Base-by-base conservation (phyloP, 2,329 filamentous ascomycete species). In the Diaporthe sp. region DNA sequence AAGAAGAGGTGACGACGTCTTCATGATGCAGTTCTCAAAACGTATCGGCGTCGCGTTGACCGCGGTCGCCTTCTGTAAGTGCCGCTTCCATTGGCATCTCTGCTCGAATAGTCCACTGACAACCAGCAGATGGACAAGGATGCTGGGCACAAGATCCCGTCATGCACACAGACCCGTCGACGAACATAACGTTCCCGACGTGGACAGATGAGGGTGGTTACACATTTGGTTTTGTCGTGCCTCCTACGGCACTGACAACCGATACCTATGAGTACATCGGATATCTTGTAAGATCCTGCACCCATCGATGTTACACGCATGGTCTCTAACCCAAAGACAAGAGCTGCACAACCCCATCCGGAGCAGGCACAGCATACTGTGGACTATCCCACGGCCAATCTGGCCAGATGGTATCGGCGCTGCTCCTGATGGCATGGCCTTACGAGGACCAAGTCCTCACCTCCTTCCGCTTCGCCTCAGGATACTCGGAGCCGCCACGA, bases 351-450 rank as follows among this genome's bases (percentile, higher is more conserved):
- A 75, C 74, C 17, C 74, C 74, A 0, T 65, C 71, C 44, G 74
- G 74, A 39, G 34, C 53, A 55, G 74, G 74, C 37, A 12, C 63
- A 17, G 74, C 61, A 39, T 75, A 72, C 60, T 75, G 74, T 20
- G 74, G 74, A 1, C 22, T 75, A 17, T 75, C 74, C 1, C 74
- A 75, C 22, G 74, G 74, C 31, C 67, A 72, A 12, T 75, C 73
- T 58, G 85, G 86, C 25, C 81, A 83, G 72, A 91, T 91, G 89
- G 88, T 86, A n/a, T 86, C 86, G 77, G 86, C 86, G 51, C 82
- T 91, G 7, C 85, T 91, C 73, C 83, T 91, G 37, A 81, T 90
- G 78, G 87, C 87, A 9, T 91, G 88, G 85, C 86, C 88, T 6
- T 83, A 88, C 75, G 83, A 85, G 47, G 82, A 84, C 31, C 80